Percentiles rank a stretch among this genome's conserved stretches.
These are phyloP conservation scores for Phytophthora pisi DNA, from an alignment of 352 stramenopile genomes.

Conservation along the genomic window DNA sequence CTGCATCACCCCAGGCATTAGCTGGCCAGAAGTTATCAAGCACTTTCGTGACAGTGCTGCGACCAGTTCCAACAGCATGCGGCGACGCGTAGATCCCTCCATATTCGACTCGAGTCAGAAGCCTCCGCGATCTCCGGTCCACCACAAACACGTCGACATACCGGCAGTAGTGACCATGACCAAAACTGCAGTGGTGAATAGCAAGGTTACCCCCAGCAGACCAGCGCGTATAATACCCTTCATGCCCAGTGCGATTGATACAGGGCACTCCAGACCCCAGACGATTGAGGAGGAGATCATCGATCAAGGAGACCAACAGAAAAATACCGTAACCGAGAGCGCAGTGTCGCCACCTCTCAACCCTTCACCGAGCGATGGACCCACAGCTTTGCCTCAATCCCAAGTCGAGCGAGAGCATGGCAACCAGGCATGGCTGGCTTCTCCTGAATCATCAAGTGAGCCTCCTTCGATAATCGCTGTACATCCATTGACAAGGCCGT, in stretches of 20 bases:
- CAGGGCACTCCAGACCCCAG: conserved; percentile 5
- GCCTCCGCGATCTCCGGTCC: conserved; percentile 4
- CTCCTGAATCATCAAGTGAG: conserved; percentile 14
- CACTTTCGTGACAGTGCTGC: conserved; percentile 65
- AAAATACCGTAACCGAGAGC: neutral
- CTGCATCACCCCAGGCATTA: conserved; percentile 40
- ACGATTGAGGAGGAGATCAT: conserved; percentile 29
- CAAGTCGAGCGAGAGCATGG: conserved; percentile 22
- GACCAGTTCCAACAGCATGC: conserved; percentile 51
- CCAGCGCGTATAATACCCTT: conserved; percentile 24
- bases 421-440: conserved; percentile 31
- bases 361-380: neutral
- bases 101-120: conserved; percentile 12
- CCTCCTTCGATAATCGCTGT: conserved; percentile 25
- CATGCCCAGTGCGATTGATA: conserved; percentile 21
- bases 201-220: conserved; percentile 20
- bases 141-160: conserved; percentile 26
- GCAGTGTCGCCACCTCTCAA: neutral
- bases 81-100: conserved; percentile 36
- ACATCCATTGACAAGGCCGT: conserved; percentile 30
- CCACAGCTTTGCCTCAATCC: neutral
- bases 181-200: conserved; percentile 39
- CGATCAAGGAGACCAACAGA: conserved; percentile 14
- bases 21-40: conserved; percentile 73
- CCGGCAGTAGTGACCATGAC: conserved; percentile 29